Conservation (phyloP, 164 flowering plant species). For the Umbilicus rupestris region DNA sequence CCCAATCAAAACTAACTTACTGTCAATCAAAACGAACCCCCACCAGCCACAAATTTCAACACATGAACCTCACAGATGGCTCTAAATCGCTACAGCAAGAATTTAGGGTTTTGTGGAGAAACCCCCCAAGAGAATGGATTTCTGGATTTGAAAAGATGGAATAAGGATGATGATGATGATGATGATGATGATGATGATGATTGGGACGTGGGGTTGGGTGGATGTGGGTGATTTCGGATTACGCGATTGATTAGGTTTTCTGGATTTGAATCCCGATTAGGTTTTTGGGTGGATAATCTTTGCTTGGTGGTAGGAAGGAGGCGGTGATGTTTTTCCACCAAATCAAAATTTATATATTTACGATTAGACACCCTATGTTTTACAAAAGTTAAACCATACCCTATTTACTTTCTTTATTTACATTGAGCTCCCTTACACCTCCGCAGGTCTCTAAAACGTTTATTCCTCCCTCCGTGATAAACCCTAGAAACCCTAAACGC, state of each 20-base stretch:
- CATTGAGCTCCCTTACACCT: neutral
- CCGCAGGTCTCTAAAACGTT: neutral
- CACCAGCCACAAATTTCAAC: neutral
- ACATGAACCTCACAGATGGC: neutral
- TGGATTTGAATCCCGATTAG: neutral
- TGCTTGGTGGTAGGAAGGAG: neutral
- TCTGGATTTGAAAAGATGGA: slow-evolving; percentile 1
- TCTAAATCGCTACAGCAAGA: neutral
- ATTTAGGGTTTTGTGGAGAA: neutral
- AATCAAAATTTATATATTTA: neutral
- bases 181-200: neutral
- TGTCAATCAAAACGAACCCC: neutral
- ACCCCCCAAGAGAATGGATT: neutral
- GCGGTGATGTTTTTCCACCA: neutral
- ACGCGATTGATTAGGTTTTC: neutral
- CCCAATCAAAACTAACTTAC: neutral
- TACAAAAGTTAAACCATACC: too few species aligned
- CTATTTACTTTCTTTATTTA: too few species aligned
- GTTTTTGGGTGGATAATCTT: slow-evolving; percentile 1
- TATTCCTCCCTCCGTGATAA: neutral
- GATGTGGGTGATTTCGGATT: neutral
- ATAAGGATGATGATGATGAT: neutral
- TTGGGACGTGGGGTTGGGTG: neutral
- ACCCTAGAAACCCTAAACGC: slow-evolving; percentile 2
- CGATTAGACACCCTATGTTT: too few species aligned